phyloP scores from a whole-genome alignment of 2,329 filamentous ascomycete species.

The Fusarium dlaminii region DNA sequence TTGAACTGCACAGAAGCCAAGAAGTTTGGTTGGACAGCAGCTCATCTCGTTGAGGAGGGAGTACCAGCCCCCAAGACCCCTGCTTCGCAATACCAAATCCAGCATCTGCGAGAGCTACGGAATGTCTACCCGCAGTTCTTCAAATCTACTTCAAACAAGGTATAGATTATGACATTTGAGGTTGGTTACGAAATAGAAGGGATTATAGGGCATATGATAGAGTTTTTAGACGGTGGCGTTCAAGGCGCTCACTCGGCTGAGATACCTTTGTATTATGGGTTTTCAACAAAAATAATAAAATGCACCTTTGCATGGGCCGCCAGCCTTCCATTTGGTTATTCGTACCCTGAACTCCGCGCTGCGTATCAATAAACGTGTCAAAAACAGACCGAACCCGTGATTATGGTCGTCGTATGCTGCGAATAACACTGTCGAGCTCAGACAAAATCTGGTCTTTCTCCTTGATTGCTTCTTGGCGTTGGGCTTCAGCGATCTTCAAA shows the following conservation, averaged over 20 bases:
- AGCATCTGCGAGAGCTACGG: slow-evolving; percentile 78
- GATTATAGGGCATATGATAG: background rate
- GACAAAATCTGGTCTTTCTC: slow-evolving; percentile 70
- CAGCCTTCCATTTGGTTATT: background rate
- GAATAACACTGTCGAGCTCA: slow-evolving; percentile 69
- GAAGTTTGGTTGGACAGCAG: slow-evolving; percentile 84
- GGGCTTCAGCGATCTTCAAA: slow-evolving; percentile 68
- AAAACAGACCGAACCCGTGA: background rate
- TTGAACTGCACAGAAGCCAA: slow-evolving; percentile 82
- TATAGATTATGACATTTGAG: background rate
- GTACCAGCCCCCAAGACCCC: slow-evolving; percentile 69
- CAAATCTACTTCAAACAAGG: slow-evolving; percentile 58
- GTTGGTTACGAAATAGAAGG: background rate
- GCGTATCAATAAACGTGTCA: slow-evolving; percentile 3
- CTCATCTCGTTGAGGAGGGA: slow-evolving; percentile 84
- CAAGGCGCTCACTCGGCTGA: slow-evolving; percentile 15
- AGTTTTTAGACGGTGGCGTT: slow-evolving; percentile 26
- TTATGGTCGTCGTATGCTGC: slow-evolving; percentile 67
- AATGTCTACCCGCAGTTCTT: slow-evolving; percentile 86
- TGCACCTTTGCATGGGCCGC: background rate
- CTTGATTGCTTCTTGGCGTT: slow-evolving; percentile 69
- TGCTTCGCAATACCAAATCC: slow-evolving; percentile 79
- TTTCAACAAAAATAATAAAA: slow-evolving; percentile 1
- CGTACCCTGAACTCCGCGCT: slow-evolving; percentile 35
- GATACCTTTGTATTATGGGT: slow-evolving; percentile 22